Evolutionary conservation across 768 basidiomycete genomes (phyloP).

Genomic region (Macrolepiota fuliginosa): DNA sequence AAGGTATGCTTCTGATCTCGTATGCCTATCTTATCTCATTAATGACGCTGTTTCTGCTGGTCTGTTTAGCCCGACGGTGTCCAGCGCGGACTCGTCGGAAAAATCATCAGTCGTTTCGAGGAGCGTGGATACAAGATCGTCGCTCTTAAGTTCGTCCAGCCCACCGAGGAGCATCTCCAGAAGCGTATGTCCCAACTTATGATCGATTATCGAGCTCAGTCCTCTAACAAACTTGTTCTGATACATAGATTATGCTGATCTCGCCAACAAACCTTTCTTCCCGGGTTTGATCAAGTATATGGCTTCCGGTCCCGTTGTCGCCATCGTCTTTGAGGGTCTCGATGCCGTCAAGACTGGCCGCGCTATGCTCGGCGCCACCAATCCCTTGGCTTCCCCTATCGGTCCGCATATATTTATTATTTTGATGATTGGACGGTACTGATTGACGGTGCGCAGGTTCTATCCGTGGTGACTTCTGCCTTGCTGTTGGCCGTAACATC

Average conservation of each 20-base stretch:
- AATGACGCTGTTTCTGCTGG: background rate
- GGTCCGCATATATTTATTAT: conserved; percentile 46
- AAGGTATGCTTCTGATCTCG: conserved; percentile 54
- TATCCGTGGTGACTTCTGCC: conserved; percentile 93
- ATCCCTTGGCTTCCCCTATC: conserved; percentile 86
- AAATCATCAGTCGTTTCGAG: conserved; percentile 96
- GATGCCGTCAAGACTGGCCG: conserved; percentile 95
- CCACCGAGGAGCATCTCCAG: conserved; percentile 84
- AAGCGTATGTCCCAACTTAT: conserved; percentile 54
- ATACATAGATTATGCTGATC: conserved; percentile 87
- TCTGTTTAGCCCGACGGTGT: conserved; percentile 91
- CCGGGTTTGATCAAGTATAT: conserved; percentile 95
- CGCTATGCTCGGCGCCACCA: conserved; percentile 93
- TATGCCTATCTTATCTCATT: conserved; percentile 11
- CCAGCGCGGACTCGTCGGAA: conserved; percentile 91
- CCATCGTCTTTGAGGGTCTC: conserved; percentile 94
- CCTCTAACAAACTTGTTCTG: conserved; percentile 12
- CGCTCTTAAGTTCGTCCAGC: conserved; percentile 87
- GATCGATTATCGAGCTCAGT: conserved; percentile 6
- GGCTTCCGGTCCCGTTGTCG: conserved; percentile 93
- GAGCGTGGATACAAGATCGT: conserved; percentile 97
- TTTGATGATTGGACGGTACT: background rate
- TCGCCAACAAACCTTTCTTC: conserved; percentile 94
- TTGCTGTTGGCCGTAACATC: conserved; percentile 94
- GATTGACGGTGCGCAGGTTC: conserved; percentile 51